A percentile compares a stretch with the other conserved stretches of the same genome.
These are phyloP conservation scores for Baorangia bicolor DNA, from an alignment of 768 basidiomycete genomes.

Conservation along the genomic window DNA sequence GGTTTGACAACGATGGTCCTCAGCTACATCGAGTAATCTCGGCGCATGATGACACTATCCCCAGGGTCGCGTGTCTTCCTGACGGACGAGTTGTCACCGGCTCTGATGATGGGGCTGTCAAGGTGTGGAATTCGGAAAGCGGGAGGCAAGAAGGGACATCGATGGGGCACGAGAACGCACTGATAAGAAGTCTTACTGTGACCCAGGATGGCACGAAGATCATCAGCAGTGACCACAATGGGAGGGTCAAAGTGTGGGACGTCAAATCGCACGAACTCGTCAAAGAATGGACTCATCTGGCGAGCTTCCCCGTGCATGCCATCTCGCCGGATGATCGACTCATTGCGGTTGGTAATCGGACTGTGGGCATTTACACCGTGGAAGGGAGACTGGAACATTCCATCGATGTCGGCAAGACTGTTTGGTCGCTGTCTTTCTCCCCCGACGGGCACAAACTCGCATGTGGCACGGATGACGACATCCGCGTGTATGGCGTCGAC, in stretches of 20 bases:
- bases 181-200: too few relatives aligned
- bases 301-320: neutral
- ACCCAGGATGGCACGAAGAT: too few relatives aligned
- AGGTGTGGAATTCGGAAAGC: neutral
- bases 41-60: neutral
- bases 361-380: neutral
- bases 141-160: neutral
- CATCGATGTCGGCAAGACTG: neutral
- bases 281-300: neutral
- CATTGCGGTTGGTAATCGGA: neutral
- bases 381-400: neutral
- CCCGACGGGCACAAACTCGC: neutral
- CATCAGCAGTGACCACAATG: too few relatives aligned
- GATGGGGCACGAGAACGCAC: neutral
- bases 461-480: neutral
- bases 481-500: neutral
- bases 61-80: too few relatives aligned
- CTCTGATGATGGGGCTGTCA: neutral
- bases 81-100: neutral
- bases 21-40: neutral
- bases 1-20: neutral
- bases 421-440: neutral
- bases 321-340: slow-evolving; percentile 2
- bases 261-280: neutral
- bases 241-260: neutral